These are phyloP conservation scores for Mycena kentingensis DNA, from an alignment of 768 basidiomycete genomes.

Conservation along the genomic window DNA sequence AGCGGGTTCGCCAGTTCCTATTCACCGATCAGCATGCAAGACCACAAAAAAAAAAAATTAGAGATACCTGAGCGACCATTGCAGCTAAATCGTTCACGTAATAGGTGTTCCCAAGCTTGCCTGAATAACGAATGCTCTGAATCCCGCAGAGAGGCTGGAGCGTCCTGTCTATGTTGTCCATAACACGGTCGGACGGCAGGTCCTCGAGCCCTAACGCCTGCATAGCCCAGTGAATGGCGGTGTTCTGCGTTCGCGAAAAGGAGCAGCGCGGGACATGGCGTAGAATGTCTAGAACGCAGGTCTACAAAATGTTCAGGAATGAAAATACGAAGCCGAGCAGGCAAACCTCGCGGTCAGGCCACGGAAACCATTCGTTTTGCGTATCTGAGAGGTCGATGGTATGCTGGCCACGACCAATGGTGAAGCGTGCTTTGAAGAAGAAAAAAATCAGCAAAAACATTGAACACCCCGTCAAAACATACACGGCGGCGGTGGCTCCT, in stretches of 20 bases:
- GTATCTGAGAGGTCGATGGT: background rate
- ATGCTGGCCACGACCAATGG: background rate
- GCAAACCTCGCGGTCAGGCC: conserved; percentile 12
- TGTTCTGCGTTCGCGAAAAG: conserved; percentile 18
- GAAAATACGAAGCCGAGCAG: background rate
- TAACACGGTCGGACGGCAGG: conserved; percentile 8
- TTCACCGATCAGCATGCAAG: background rate
- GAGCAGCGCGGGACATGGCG: conserved; percentile 14
- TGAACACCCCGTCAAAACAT: conserved; percentile 1
- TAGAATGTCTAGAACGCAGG: conserved; percentile 18
- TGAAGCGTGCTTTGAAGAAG: background rate
- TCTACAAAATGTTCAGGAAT: background rate
- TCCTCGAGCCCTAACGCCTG: conserved; percentile 11
- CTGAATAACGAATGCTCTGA: conserved; percentile 21
- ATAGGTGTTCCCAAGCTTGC: conserved; percentile 24
- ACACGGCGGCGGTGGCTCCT: no score
- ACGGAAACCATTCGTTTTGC: conserved; percentile 1
- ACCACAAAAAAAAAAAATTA: background rate
- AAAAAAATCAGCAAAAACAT: background rate
- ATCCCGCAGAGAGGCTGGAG: conserved; percentile 25
- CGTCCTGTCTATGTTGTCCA: conserved; percentile 19
- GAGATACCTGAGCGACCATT: conserved; percentile 21
- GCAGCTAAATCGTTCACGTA: conserved; percentile 24
- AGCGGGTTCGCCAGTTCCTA: conserved; percentile 29
- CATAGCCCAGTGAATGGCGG: conserved; percentile 17